Conservation (phyloP, 805 yeast genomes). For the Wickerhamomyces bisporus region DNA sequence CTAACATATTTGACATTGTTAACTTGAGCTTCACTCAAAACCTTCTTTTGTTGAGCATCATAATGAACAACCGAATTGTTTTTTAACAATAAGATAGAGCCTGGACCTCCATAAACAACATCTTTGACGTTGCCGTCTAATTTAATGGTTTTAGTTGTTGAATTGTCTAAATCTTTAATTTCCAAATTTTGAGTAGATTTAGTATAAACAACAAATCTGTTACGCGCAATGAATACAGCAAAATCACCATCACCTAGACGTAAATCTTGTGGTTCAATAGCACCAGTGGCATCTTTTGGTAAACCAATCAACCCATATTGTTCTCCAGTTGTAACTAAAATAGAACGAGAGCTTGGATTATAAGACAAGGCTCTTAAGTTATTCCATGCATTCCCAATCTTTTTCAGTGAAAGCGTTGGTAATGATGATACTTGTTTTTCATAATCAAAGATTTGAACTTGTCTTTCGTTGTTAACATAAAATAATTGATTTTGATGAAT, state of each 20-base stretch:
- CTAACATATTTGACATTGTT: slow-evolving; percentile 80
- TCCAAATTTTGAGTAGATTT: slow-evolving; percentile 63
- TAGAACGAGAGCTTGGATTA: slow-evolving; percentile 87
- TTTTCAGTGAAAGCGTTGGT: slow-evolving; percentile 80
- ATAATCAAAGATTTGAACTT: slow-evolving; percentile 76
- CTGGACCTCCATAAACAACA: slow-evolving; percentile 75
- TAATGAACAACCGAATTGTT: slow-evolving; percentile 67
- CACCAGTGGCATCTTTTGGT: slow-evolving; percentile 87
- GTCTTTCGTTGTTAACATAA: slow-evolving; percentile 79
- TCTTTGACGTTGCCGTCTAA: slow-evolving; percentile 64
- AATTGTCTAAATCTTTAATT: slow-evolving; percentile 77
- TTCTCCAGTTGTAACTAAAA: slow-evolving; percentile 75
- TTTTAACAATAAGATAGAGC: slow-evolving; percentile 73
- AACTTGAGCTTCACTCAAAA: slow-evolving; percentile 60
- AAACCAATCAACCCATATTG: slow-evolving; percentile 69
- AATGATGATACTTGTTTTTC: slow-evolving; percentile 56
- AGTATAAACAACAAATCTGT: slow-evolving; percentile 81
- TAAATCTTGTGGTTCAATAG: slow-evolving; percentile 84
- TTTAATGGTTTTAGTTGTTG: slow-evolving; percentile 75
- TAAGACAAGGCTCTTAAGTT: slow-evolving; percentile 80
- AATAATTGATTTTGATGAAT: slow-evolving; percentile 66
- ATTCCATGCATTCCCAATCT: slow-evolving; percentile 80
- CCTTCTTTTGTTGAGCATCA: slow-evolving; percentile 91
- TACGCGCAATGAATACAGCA: slow-evolving; percentile 91
- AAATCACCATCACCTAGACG: slow-evolving; percentile 75